Conservation (phyloP, 202 grass and related monocot species). For the Setaria italica region DNA sequence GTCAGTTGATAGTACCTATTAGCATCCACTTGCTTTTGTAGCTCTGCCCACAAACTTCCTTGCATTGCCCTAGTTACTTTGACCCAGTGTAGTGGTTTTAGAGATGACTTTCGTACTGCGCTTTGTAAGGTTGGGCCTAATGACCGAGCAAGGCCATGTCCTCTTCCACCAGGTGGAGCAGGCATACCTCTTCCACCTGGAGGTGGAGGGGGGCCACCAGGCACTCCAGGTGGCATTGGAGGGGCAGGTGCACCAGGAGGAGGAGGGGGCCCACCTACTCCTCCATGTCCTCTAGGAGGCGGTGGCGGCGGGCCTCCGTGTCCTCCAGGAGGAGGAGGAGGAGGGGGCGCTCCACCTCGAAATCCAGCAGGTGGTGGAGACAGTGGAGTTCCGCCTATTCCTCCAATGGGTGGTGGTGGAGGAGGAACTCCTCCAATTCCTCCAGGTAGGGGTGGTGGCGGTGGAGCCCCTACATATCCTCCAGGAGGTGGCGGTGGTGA, state of each 20-base stretch:
- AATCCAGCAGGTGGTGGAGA: slow-evolving; percentile 52
- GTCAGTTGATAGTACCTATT: slow-evolving; percentile 60
- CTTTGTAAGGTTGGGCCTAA: slow-evolving; percentile 46
- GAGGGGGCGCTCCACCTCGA: slow-evolving; percentile 50
- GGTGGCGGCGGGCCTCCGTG: slow-evolving; percentile 57
- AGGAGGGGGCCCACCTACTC: slow-evolving; percentile 51
- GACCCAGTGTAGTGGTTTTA: slow-evolving; percentile 94
- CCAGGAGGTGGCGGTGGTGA: slow-evolving; percentile 38
- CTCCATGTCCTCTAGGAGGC: slow-evolving; percentile 70
- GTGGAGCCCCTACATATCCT: not conserved
- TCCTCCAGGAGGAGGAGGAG: slow-evolving; percentile 52
- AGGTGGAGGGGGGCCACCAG: slow-evolving; percentile 72
- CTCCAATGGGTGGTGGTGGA: slow-evolving; percentile 44
- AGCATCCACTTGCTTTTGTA: slow-evolving; percentile 80
- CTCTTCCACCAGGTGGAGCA: slow-evolving; percentile 65
- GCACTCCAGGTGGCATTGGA: slow-evolving; percentile 50
- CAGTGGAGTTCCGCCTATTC: slow-evolving; percentile 46
- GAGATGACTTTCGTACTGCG: slow-evolving; percentile 60
- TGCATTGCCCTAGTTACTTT: slow-evolving; percentile 97
- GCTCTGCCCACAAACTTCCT: slow-evolving; percentile 93
- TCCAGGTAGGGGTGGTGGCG: slow-evolving; percentile 35
- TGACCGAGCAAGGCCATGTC: slow-evolving; percentile 61
- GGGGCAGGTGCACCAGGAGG: slow-evolving; percentile 53
- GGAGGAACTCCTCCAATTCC: slow-evolving; percentile 45
- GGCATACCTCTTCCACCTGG: slow-evolving; percentile 65